Percentiles rank a stretch among this genome's conserved stretches.
phyloP scores from a whole-genome alignment of 2,329 filamentous ascomycete genomes.

The Dendryphion nanum region DNA sequence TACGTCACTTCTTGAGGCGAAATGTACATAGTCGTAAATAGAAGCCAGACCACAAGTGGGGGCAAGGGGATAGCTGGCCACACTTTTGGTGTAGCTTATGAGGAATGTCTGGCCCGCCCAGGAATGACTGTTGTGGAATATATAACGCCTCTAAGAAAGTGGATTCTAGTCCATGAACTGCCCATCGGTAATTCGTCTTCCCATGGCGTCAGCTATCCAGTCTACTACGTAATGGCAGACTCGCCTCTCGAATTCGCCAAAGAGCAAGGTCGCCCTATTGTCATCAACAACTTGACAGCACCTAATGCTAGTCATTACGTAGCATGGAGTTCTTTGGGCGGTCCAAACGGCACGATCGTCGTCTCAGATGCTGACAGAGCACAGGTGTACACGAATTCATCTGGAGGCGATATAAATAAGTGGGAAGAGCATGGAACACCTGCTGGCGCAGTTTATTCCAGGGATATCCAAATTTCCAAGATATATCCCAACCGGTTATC shows the following conservation, averaged over 20 bases:
- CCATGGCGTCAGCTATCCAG: conserved; percentile 18
- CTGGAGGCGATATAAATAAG: conserved; percentile 13
- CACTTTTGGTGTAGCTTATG: conserved; percentile 16
- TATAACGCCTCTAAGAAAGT: conserved; percentile 18
- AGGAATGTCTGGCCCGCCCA: conserved; percentile 15
- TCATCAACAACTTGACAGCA: conserved; percentile 15
- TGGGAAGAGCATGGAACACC: conserved; percentile 20
- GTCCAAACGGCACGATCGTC: conserved; percentile 19
- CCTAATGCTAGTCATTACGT: conserved; percentile 20
- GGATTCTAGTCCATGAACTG: conserved; percentile 21
- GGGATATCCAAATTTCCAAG: conserved; percentile 18
- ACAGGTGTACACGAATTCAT: conserved; percentile 18
- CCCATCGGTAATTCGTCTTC: conserved; percentile 18
- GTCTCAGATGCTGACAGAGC: conserved; percentile 16
- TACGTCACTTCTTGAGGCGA: conserved; percentile 1
- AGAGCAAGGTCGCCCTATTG: conserved; percentile 11
- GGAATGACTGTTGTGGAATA: conserved; percentile 22
- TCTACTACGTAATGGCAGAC: conserved; percentile 21
- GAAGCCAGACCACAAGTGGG: neutral
- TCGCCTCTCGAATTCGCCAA: conserved; percentile 16
- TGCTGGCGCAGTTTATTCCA: conserved; percentile 16
- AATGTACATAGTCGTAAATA: neutral
- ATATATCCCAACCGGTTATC: conserved; percentile 12
- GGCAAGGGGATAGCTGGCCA: conserved; percentile 12
- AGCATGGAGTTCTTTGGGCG: conserved; percentile 17